Conservation (phyloP, 2,329 filamentous ascomycete genomes). For the Aspergillus sergii region DNA sequence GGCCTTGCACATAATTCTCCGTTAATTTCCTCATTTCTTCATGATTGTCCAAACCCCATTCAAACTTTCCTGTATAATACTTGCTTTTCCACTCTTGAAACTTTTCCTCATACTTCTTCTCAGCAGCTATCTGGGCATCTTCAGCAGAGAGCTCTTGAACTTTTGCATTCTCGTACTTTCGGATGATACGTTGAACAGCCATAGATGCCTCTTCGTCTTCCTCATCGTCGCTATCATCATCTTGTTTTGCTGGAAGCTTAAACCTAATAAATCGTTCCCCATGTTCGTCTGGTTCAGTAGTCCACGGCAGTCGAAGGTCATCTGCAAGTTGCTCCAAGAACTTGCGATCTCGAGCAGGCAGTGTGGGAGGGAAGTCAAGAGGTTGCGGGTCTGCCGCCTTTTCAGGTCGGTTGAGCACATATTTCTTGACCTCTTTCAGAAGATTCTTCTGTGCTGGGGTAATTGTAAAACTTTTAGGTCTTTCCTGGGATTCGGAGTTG, state of each 20-base stretch:
- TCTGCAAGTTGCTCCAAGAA: constrained; percentile 87
- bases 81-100: constrained; percentile 92
- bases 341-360: constrained; percentile 84
- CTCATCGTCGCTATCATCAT: constrained; percentile 62
- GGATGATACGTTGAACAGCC: constrained; percentile 82
- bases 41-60: constrained; percentile 80
- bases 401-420: constrained; percentile 69
- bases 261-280: constrained; percentile 69
- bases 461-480: constrained; percentile 68
- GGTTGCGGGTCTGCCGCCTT: constrained; percentile 50
- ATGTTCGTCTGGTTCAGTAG: constrained; percentile 63
- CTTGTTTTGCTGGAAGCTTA: constrained; percentile 58
- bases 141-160: constrained; percentile 78
- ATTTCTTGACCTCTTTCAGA: constrained; percentile 80
- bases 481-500: constrained; percentile 61
- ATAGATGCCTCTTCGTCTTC: constrained; percentile 83
- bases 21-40: constrained; percentile 78
- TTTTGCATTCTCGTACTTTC: constrained; percentile 86
- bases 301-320: constrained; percentile 67
- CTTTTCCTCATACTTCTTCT: constrained; percentile 85
- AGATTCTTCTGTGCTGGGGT: constrained; percentile 79
- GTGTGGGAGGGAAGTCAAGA: constrained; percentile 71
- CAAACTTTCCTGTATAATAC: constrained; percentile 90
- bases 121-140: constrained; percentile 75
- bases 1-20: constrained; percentile 95